Conservation (phyloP, 805 yeast species). For the Schwanniomyces sp. region DNA sequence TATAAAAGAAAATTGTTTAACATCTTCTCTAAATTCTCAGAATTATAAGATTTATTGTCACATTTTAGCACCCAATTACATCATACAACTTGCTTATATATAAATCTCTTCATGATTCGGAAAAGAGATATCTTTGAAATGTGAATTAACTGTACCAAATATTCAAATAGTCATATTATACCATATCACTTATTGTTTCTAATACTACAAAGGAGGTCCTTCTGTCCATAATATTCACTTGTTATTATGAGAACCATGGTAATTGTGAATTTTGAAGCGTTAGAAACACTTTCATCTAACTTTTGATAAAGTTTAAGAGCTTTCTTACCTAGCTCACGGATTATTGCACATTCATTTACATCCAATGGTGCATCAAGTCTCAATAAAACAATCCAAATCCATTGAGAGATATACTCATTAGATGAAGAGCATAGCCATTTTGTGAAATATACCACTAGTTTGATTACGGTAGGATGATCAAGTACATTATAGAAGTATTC, state of each 20-base stretch:
- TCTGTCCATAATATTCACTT: constrained; percentile 34
- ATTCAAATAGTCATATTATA: too few species aligned
- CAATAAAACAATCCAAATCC: constrained; percentile 37
- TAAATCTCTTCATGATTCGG: too few species aligned
- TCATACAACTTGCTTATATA: not conserved
- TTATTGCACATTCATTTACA: constrained; percentile 28
- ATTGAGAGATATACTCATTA: constrained; percentile 24
- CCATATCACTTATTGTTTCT: not conserved
- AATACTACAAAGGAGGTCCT: constrained; percentile 18
- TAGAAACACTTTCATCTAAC: constrained; percentile 3
- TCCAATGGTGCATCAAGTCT: constrained; percentile 37
- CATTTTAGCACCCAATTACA: too few species aligned
- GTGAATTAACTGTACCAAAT: too few species aligned
- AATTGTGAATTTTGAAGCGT: constrained; percentile 21
- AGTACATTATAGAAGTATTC: constrained; percentile 17
- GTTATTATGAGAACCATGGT: constrained; percentile 32
- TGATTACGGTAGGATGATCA: constrained; percentile 33
- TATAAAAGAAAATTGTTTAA: too few species aligned
- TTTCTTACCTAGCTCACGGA: constrained; percentile 38
- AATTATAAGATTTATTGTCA: too few species aligned
- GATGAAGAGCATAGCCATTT: constrained; percentile 36
- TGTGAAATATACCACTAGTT: constrained; percentile 33
- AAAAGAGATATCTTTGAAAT: not conserved
- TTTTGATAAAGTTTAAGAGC: constrained; percentile 28
- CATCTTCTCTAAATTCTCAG: too few species aligned